phyloP scores from a whole-genome alignment of 1,284 basidiomycete genomes.

The Cryptococcus floricola region DNA sequence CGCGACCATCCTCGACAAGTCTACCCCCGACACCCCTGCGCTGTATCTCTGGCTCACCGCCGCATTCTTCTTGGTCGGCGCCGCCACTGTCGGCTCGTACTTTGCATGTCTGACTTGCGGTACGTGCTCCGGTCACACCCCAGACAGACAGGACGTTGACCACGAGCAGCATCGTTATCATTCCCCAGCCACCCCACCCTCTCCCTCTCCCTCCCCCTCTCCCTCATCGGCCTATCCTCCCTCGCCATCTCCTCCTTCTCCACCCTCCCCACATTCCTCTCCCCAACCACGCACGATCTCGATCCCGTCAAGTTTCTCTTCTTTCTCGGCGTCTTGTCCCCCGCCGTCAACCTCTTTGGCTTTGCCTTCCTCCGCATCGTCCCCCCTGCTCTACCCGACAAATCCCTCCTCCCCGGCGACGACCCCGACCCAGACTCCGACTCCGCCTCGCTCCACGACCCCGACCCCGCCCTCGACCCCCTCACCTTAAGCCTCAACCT shows the following conservation, averaged over 20 bases:
- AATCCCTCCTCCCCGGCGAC: slow-evolving; percentile 2
- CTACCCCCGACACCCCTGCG: slow-evolving; percentile 24
- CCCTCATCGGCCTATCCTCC: slow-evolving; percentile 45
- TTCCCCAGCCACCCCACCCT: slow-evolving; percentile 47
- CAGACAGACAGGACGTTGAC: background rate
- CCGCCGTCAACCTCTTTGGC: slow-evolving; percentile 42
- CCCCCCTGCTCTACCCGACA: slow-evolving; percentile 11
- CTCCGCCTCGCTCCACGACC: slow-evolving; percentile 1
- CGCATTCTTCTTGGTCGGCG: slow-evolving; percentile 45
- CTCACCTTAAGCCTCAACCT: slow-evolving; percentile 33
- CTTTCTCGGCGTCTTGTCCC: slow-evolving; percentile 50
- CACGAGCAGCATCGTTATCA: slow-evolving; percentile 37
- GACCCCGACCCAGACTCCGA: slow-evolving; percentile 6
- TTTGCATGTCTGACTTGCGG: slow-evolving; percentile 46
- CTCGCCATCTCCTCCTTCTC: slow-evolving; percentile 46
- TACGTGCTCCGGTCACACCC: slow-evolving; percentile 11
- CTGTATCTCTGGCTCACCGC: slow-evolving; percentile 38
- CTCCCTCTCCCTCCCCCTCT: slow-evolving; percentile 46
- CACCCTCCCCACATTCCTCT: slow-evolving; percentile 27
- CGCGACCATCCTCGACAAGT: slow-evolving; percentile 26
- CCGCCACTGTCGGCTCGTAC: slow-evolving; percentile 47
- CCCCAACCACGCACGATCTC: slow-evolving; percentile 25
- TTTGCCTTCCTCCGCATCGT: slow-evolving; percentile 44
- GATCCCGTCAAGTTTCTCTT: slow-evolving; percentile 38
- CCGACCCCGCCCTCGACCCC: background rate